phyloP scores from a whole-genome alignment of 164 flowering plant species.

The Brasenia schreberi region DNA sequence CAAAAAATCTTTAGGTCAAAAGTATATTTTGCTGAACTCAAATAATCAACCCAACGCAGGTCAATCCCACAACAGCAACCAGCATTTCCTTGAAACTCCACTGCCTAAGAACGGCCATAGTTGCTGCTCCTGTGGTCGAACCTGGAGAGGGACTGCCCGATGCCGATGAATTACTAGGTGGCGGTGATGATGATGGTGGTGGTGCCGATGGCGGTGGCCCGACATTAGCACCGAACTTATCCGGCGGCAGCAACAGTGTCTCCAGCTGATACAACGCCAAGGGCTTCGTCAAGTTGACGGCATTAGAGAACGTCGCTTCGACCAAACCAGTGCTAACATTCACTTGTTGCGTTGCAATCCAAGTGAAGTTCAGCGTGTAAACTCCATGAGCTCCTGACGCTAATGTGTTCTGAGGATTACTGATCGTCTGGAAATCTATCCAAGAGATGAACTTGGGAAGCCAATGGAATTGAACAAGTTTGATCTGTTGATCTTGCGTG shows the following conservation, averaged over 20 bases:
- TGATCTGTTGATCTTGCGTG: conserved; percentile 29
- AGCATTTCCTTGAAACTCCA: no score
- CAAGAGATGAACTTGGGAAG: conserved; percentile 50
- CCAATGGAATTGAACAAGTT: conserved; percentile 54
- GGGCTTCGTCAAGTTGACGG: conserved; percentile 28
- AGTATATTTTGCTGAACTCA: no score
- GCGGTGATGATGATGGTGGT: background rate
- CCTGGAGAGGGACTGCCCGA: background rate
- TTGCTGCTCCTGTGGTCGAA: background rate
- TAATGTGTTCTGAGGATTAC: conserved; percentile 73
- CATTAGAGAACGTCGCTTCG: conserved; percentile 33
- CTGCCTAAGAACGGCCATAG: no score
- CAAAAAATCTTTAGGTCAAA: no score
- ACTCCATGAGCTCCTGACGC: conserved; percentile 27
- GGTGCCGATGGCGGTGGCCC: conserved; percentile 11
- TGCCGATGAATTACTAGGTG: background rate
- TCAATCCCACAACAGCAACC: no score
- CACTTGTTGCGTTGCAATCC: conserved; percentile 29
- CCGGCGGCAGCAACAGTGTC: conserved; percentile 51
- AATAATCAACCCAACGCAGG: no score
- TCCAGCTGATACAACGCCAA: conserved; percentile 70
- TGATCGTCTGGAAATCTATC: conserved; percentile 18
- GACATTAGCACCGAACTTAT: conserved; percentile 27
- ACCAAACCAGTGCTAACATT: conserved; percentile 55
- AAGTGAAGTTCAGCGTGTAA: conserved; percentile 43